Base-by-base conservation (phyloP, 2,329 filamentous ascomycete species). In the Sarocladium oryzae region DNA sequence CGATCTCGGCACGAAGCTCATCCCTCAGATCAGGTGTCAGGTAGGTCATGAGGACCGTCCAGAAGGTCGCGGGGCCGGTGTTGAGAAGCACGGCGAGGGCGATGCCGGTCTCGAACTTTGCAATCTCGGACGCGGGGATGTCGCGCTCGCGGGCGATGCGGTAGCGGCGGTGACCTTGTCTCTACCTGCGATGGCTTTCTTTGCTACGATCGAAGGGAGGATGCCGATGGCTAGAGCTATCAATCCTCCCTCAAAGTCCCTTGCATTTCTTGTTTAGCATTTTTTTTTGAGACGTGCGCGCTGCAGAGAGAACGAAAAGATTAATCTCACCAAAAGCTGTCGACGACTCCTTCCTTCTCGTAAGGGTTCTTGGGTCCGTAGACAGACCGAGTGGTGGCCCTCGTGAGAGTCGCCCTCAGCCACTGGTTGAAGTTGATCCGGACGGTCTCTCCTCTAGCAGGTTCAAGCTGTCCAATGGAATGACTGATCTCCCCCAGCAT, bases 361-460 rank as follows among this genome's bases (percentile, higher is more conserved):
- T 48, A 54, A 2, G 53, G 53, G 23, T 52, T 54, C 51, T 38
- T 51, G 11, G 53, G 53, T 15, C 53, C 53, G 21, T 54, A 54
- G 9, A 54, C 46, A 21, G 53, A 37, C 13, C 53, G 32, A 3
- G 53, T 54, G 4, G 50, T 54, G 13, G 53, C 53, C 11, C 24
- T 43, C 8, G 53, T 54, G 26, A 52, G 36, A 24, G 23, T 48
- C 30, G 49, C 50, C 20, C 32, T 23, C 6, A 51, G 30, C 53
- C 53, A 54, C 23, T 23, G 21, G 21, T 54, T 38, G 43, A 54
- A 20, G 6, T 33, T 20, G 28, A 51, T 30, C 37, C 21, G 50
- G 13, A 36, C 23, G 16, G 37, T 26, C 21, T 33, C 13, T 4
- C 50, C 53, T 16, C 9, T n/a, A 2, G 43, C 15, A 10, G 53